phyloP scores from a whole-genome alignment of 345 rosid species.

The Raphanus sativus region DNA sequence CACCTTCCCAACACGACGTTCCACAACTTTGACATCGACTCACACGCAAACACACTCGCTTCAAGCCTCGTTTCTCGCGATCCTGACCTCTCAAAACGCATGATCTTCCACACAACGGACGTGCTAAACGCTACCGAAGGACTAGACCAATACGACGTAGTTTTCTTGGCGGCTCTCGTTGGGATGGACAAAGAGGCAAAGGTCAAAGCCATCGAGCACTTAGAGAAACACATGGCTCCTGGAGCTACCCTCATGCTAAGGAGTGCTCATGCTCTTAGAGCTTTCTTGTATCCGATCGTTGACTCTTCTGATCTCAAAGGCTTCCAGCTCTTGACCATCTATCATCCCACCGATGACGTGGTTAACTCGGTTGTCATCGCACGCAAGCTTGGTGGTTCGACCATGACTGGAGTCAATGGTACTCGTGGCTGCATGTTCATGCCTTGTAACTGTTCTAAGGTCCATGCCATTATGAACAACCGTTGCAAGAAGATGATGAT shows the following conservation, averaged over 20 bases:
- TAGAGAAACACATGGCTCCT: constrained; percentile 76
- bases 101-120: constrained; percentile 71
- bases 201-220: constrained; percentile 59
- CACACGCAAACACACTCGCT: constrained; percentile 62
- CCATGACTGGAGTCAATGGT: background rate
- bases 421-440: constrained; percentile 37
- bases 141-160: constrained; percentile 65
- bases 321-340: constrained; percentile 70
- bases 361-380: constrained; percentile 81
- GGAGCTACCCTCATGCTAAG: constrained; percentile 71
- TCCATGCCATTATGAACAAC: constrained; percentile 52
- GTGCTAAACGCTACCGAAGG: constrained; percentile 52
- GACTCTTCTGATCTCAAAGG: constrained; percentile 63
- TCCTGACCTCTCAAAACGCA: constrained; percentile 60
- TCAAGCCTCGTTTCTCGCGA: constrained; percentile 43
- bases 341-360: constrained; percentile 84
- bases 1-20: constrained; percentile 58
- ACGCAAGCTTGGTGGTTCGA: constrained; percentile 48
- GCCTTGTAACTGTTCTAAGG: constrained; percentile 64
- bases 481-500: constrained; percentile 53
- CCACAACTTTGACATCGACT: constrained; percentile 79
- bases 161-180: constrained; percentile 91
- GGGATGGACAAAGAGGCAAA: constrained; percentile 86
- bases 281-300: constrained; percentile 73
- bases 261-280: constrained; percentile 80